Evolutionary conservation across 2,329 filamentous ascomycete species (phyloP).

Genomic region (Hirsutella rhossiliensis): DNA sequence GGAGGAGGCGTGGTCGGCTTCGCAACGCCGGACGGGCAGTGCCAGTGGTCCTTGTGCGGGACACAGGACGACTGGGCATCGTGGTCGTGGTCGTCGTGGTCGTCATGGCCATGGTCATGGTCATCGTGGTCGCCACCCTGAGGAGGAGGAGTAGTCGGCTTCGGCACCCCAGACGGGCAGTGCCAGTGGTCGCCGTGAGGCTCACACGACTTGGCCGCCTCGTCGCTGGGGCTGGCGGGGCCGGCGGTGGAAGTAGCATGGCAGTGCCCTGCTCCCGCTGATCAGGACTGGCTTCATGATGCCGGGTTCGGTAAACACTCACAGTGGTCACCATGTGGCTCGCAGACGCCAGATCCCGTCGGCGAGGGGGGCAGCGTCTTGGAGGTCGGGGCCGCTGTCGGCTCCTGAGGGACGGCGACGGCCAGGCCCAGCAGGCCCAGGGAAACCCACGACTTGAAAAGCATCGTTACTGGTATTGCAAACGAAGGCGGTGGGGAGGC

Average conservation of each 20-base stretch:
- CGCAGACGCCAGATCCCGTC: slow-evolving; percentile 6
- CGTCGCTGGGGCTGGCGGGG: not conserved
- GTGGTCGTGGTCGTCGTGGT: not conserved
- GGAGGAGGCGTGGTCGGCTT: slow-evolving; percentile 5
- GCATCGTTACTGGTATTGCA: slow-evolving; percentile 2
- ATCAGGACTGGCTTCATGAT: not conserved
- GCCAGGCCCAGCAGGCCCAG: slow-evolving; percentile 6
- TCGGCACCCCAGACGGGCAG: not conserved
- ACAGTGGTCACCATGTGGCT: slow-evolving; percentile 8
- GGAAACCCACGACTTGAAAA: slow-evolving; percentile 5
- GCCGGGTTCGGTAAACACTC: not conserved
- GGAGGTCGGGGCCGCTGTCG: not conserved
- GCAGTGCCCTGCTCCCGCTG: slow-evolving; percentile 6
- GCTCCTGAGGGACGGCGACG: slow-evolving; percentile 1
- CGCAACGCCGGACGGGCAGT: slow-evolving; percentile 4
- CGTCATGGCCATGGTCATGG: not conserved
- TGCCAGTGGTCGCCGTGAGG: not conserved
- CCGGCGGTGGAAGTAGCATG: slow-evolving; percentile 1
- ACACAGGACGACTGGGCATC: not conserved
- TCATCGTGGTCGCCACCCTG: not conserved
- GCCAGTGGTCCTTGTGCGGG: slow-evolving; percentile 7
- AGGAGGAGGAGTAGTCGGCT: too few relatives aligned
- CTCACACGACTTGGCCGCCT: not conserved
- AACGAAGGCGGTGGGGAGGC: not conserved
- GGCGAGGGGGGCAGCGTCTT: slow-evolving; percentile 8